A percentile compares a stretch with the other conserved stretches of the same genome.
Evolutionary conservation across 441 rosid genomes (phyloP).

Genomic region (Corymbia citriodora): DNA sequence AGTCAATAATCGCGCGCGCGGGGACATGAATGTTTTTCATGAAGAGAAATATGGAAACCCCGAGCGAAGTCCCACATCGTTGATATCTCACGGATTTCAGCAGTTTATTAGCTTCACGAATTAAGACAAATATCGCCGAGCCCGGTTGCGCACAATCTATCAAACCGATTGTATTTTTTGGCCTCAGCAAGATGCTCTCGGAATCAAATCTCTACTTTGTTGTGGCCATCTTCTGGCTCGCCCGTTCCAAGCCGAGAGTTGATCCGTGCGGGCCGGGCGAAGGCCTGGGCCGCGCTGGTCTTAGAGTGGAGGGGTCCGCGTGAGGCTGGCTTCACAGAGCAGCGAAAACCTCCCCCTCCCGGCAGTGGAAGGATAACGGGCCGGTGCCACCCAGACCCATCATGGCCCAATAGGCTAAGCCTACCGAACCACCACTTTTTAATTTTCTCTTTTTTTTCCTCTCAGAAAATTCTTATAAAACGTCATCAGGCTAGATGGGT

Average conservation of each 20-base stretch:
- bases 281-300: not conserved
- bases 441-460: not conserved
- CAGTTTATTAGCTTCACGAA: accelerated
- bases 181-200: too few species aligned
- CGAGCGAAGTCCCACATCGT: not conserved
- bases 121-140: accelerated
- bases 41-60: not conserved
- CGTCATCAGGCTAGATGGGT: too few species aligned
- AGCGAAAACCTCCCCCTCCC: not conserved
- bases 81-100: accelerated
- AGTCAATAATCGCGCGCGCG: not conserved
- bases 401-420: not conserved
- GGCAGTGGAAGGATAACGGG: not conserved
- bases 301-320: not conserved
- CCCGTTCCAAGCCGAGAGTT: not conserved
- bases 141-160: not conserved
- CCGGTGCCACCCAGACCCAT: not conserved
- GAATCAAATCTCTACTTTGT: too few species aligned
- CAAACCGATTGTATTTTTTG: too few species aligned
- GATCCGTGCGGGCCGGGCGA: not conserved
- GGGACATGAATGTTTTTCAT: not conserved
- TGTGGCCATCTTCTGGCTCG: accelerated
- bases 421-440: not conserved
- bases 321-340: not conserved
- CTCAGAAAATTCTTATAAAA: not conserved